These are phyloP conservation scores for Endoconidiophora polonica DNA, from an alignment of 2,329 filamentous ascomycete genomes.

Conservation along the genomic window DNA sequence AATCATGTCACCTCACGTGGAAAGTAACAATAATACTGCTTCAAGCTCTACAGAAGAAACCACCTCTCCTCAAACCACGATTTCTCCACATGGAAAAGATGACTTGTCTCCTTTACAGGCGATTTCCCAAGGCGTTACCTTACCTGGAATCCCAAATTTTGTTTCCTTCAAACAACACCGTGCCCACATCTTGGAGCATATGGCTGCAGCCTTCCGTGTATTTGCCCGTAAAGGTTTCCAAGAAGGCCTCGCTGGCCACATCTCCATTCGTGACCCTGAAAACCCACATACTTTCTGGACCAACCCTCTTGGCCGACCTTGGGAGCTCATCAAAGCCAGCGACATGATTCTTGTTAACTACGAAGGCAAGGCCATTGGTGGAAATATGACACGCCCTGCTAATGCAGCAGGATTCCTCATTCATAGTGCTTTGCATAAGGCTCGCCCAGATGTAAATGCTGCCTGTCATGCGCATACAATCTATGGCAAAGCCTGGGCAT, in stretches of 20 bases:
- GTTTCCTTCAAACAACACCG: constrained; percentile 18
- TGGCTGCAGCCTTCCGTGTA: constrained; percentile 31
- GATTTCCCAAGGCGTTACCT: constrained; percentile 7
- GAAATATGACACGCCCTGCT: constrained; percentile 35
- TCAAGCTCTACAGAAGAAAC: neutral
- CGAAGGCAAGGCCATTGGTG: constrained; percentile 42
- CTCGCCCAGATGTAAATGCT: constrained; percentile 44
- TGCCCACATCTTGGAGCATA: constrained; percentile 24
- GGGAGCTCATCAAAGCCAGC: constrained; percentile 44
- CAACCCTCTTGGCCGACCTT: constrained; percentile 48
- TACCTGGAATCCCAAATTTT: constrained; percentile 9
- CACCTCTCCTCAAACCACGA: neutral
- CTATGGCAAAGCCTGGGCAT: constrained; percentile 48
- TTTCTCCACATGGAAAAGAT: constrained; percentile 6
- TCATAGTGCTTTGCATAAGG: constrained; percentile 47
- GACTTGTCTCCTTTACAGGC: constrained; percentile 8
- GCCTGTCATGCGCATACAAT: constrained; percentile 50
- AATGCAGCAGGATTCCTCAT: constrained; percentile 56
- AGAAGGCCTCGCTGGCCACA: constrained; percentile 31
- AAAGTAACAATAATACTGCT: neutral
- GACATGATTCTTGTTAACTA: constrained; percentile 51
- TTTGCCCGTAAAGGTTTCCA: constrained; percentile 30
- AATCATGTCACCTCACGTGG: neutral
- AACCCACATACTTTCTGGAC: constrained; percentile 24
- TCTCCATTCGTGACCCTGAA: constrained; percentile 25